Evolutionary conservation across 805 yeast species (phyloP).

Genomic region (Candida yuanshanica): DNA sequence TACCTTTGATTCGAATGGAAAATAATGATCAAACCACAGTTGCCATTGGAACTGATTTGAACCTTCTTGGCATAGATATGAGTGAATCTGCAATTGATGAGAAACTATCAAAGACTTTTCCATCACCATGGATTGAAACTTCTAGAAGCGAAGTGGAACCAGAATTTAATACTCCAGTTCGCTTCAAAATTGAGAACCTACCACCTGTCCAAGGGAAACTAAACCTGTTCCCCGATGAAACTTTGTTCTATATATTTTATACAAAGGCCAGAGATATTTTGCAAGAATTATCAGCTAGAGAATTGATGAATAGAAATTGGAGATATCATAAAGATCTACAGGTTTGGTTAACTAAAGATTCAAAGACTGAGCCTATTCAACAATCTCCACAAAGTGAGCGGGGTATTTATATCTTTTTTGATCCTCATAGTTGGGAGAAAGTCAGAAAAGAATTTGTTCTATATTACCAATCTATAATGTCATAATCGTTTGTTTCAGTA

Average conservation of each 20-base stretch:
- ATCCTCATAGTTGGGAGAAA: conserved; percentile 94
- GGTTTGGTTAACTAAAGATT: conserved; percentile 95
- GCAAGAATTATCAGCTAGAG: conserved; percentile 92
- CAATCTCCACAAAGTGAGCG: conserved; percentile 83
- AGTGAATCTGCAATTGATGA: conserved; percentile 28
- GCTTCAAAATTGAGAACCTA: conserved; percentile 17
- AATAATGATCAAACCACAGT: conserved; percentile 56
- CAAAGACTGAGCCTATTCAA: conserved; percentile 77
- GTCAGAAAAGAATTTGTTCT: conserved; percentile 67
- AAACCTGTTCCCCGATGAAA: conserved; percentile 75
- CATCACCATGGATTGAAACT: conserved; percentile 95
- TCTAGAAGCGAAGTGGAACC: conserved; percentile 90
- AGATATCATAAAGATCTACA: conserved; percentile 92
- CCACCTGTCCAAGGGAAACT: conserved; percentile 37
- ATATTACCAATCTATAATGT: conserved; percentile 58
- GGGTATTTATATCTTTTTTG: conserved; percentile 91
- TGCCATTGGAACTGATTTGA: conserved; percentile 72
- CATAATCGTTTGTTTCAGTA: conserved; percentile 9
- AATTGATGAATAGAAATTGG: conserved; percentile 91
- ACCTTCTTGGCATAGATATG: conserved; percentile 60
- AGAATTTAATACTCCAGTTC: conserved; percentile 55
- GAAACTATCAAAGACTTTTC: conserved; percentile 56
- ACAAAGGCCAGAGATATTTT: conserved; percentile 88
- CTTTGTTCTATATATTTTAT: conserved; percentile 88
- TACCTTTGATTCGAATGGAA: conserved; percentile 56